Percentiles rank a stretch among this genome's conserved stretches.
Evolutionary conservation across 768 basidiomycete species (phyloP).

Genomic region (Phanerochaete carnosa): DNA sequence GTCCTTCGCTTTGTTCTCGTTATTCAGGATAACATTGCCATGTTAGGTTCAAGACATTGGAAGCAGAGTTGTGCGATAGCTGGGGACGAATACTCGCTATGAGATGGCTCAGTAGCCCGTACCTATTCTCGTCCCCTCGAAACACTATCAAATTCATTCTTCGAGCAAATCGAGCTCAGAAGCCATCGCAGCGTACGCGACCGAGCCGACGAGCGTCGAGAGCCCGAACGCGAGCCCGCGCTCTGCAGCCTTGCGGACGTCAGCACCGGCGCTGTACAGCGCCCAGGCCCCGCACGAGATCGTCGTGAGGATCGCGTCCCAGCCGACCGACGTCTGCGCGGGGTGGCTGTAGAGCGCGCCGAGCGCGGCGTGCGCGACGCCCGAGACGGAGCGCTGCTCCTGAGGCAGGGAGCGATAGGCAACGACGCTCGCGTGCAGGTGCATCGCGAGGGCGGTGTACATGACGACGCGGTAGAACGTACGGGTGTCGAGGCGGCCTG

Average conservation of each 20-base stretch:
- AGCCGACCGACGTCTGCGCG: slow-evolving; percentile 61
- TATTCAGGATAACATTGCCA: background rate
- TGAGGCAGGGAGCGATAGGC: slow-evolving; percentile 23
- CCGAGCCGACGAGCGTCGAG: background rate
- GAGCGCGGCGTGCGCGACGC: slow-evolving; percentile 29
- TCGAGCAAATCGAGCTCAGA: background rate
- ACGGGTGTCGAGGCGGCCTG: slow-evolving; percentile 14
- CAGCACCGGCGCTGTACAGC: background rate
- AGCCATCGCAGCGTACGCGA: background rate
- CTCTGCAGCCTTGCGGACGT: background rate
- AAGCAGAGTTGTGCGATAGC: no score
- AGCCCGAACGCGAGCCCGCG: background rate
- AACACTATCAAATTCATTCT: no score
- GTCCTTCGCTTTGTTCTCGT: background rate
- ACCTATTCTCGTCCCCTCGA: no score
- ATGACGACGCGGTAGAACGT: slow-evolving; percentile 38
- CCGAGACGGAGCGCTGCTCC: slow-evolving; percentile 7
- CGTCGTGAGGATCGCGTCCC: slow-evolving; percentile 51
- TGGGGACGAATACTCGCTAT: no score
- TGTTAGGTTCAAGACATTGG: no score
- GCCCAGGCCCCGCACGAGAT: background rate
- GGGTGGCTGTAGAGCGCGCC: slow-evolving; percentile 46
- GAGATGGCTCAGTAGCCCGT: no score
- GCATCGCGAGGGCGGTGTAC: slow-evolving; percentile 31
- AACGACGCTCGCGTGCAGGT: slow-evolving; percentile 28